These are phyloP conservation scores for Discostella stelligera DNA, from an alignment of 352 stramenopile genomes.

Conservation along the genomic window DNA sequence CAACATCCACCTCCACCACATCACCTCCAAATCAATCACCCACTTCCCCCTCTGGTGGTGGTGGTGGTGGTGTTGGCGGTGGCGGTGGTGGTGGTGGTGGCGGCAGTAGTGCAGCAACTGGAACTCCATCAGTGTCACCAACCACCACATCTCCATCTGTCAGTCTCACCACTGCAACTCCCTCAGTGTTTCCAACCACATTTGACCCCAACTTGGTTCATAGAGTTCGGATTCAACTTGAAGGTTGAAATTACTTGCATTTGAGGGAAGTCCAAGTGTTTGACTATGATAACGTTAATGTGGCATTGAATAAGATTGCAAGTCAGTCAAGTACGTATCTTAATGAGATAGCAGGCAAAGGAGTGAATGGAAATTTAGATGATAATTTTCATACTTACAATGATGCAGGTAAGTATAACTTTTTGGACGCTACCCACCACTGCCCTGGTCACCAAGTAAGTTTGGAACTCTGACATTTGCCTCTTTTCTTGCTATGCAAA, in stretches of 20 bases:
- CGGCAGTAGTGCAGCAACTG: background rate
- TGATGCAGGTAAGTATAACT: background rate
- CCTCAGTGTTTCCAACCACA: background rate
- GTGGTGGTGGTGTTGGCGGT: too few species aligned
- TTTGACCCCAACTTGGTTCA: background rate
- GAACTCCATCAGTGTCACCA: too few species aligned
- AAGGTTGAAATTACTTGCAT: background rate
- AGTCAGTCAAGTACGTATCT: conserved; percentile 3
- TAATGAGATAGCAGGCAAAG: background rate
- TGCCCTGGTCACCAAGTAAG: background rate
- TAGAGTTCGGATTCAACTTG: background rate
- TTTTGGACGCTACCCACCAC: background rate
- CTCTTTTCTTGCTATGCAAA: background rate
- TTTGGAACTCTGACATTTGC: background rate
- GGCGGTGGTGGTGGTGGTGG: too few species aligned
- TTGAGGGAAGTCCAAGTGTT: background rate
- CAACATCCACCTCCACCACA: too few species aligned
- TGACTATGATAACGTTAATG: background rate
- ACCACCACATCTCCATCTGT: too few species aligned
- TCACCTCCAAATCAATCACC: too few species aligned
- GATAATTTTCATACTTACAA: background rate
- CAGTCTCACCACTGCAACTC: too few species aligned
- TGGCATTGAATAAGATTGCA: background rate
- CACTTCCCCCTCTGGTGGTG: too few species aligned
- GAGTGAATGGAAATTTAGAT: background rate